Evolutionary conservation across 768 basidiomycete genomes (phyloP), one percentile per base, ranked within the genome.

Genomic region (Leccinum truebloodii): DNA sequence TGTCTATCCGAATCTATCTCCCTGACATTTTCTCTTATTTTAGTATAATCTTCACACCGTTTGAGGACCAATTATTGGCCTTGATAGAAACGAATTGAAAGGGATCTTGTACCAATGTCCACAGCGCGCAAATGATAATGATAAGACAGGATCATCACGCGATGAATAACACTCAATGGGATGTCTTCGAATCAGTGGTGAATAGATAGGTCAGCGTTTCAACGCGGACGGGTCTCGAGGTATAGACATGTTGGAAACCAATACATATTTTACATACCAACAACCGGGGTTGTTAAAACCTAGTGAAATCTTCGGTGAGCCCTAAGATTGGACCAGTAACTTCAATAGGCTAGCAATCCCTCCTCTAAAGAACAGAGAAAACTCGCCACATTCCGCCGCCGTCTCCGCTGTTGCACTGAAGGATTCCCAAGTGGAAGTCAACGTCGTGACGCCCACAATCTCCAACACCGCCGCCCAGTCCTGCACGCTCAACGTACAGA

Each of bases 401-500:
- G 69, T 62, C 58, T 60, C 24, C 0, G 68, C 7, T 1, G 50
- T 55, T 22, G 57, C 60, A 30, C 57, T 68, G 49, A 69, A 58
- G 18, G 63, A 58, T 1, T 60, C 59, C 69, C 64, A 69, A 41
- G 22, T 66, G 46, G 55, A 60, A n/a, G 70, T 57, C 32, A 68
- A 18, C 5, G 62, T 63, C 46, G 3, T 34, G 0, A 68, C 26
- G 5, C 54, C 30, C 54, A 69, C 69, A 24, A 80, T 78, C 37
- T 74, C 62, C 4, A 80, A 57, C 37, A 81, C 71, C 9, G 64
- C 74, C n/a, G 56, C 44, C 80, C 79, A 81, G 51, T 78, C 77
- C 6, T 59, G 52, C 0, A 68, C 64, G 5, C 71, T 63, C 51
- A 82, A 59, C 39, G 64, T 66, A 65, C 81, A 83, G 18, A 82